A percentile compares a stretch with the other conserved stretches of the same genome.
Evolutionary conservation across 1,139 yeast genomes (phyloP).

Genomic region (Maudiozyma humilis): DNA sequence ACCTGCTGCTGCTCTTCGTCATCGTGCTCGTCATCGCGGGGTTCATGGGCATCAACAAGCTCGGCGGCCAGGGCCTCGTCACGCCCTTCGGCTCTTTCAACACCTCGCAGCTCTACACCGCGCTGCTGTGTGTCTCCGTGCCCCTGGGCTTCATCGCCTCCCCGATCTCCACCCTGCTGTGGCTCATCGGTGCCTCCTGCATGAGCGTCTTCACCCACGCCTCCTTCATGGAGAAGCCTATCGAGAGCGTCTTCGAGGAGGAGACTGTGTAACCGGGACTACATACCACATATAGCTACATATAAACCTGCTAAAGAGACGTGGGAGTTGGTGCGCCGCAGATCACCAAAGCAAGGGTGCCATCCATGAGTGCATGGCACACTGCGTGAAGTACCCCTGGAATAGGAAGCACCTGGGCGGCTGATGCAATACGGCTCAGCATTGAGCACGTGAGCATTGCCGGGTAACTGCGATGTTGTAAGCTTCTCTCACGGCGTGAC

Average conservation of each 20-base stretch:
- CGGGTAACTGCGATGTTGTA: too few relatives aligned
- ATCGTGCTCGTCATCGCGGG: slow-evolving; percentile 62
- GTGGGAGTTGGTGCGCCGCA: too few relatives aligned
- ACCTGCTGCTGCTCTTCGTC: slow-evolving; percentile 75
- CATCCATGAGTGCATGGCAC: too few relatives aligned
- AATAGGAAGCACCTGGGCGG: too few relatives aligned
- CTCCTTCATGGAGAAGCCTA: slow-evolving; percentile 90
- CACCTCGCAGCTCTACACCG: slow-evolving; percentile 83
- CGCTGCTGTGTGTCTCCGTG: slow-evolving; percentile 63
- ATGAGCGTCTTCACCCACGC: slow-evolving; percentile 88
- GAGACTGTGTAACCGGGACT: slow-evolving; percentile 50
- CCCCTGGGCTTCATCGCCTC: slow-evolving; percentile 91
- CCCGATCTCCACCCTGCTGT: slow-evolving; percentile 86
- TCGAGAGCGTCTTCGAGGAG: slow-evolving; percentile 94
- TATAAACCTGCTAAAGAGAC: not conserved
- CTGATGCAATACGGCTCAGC: too few relatives aligned
- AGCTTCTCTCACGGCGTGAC: too few relatives aligned
- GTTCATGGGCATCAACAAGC: slow-evolving; percentile 63
- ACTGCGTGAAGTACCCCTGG: too few relatives aligned
- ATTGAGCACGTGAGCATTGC: too few relatives aligned
- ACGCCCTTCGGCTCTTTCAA: slow-evolving; percentile 62
- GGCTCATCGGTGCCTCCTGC: slow-evolving; percentile 94
- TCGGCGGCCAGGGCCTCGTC: slow-evolving; percentile 74
- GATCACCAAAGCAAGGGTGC: too few relatives aligned
- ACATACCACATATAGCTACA: too few relatives aligned